Evolutionary conservation across 192 early-diverging fungal species (phyloP).

Genomic region (Chytriomyces hyalinus): DNA sequence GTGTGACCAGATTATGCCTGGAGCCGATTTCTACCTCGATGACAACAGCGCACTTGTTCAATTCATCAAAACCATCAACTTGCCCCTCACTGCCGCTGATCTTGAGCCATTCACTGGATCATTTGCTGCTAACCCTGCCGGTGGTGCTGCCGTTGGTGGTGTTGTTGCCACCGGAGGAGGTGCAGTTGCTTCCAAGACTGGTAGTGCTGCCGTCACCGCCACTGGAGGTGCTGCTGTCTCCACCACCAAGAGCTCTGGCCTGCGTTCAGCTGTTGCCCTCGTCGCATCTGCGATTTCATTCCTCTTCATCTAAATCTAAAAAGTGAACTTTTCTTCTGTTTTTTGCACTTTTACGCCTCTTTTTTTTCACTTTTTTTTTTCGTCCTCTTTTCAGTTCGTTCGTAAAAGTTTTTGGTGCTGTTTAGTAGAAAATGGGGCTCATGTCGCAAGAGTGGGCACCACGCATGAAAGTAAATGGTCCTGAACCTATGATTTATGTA

Average conservation of each 20-base stretch:
- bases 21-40: conserved; percentile 30
- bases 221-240: not conserved
- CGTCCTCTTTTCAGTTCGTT: too few relatives aligned
- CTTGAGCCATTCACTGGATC: conserved; percentile 16
- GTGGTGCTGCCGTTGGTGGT: conserved; percentile 13
- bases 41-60: conserved; percentile 24
- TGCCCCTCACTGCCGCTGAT: conserved; percentile 33
- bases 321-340: too few relatives aligned
- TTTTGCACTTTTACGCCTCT: too few relatives aligned
- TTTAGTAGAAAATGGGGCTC: too few relatives aligned
- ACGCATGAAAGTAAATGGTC: too few relatives aligned
- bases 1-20: conserved; percentile 35
- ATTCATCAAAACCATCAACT: conserved; percentile 33
- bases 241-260: not conserved
- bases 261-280: not conserved
- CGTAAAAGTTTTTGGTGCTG: too few relatives aligned
- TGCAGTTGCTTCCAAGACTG: not conserved
- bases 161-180: not conserved
- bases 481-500: too few relatives aligned
- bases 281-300: too few relatives aligned
- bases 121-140: conserved; percentile 24
- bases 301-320: too few relatives aligned
- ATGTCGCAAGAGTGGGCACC: too few relatives aligned
- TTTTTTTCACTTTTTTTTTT: too few relatives aligned
- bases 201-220: not conserved